phyloP scores from a whole-genome alignment of 352 stramenopile genomes.

The Globisporangium cystogenes region DNA sequence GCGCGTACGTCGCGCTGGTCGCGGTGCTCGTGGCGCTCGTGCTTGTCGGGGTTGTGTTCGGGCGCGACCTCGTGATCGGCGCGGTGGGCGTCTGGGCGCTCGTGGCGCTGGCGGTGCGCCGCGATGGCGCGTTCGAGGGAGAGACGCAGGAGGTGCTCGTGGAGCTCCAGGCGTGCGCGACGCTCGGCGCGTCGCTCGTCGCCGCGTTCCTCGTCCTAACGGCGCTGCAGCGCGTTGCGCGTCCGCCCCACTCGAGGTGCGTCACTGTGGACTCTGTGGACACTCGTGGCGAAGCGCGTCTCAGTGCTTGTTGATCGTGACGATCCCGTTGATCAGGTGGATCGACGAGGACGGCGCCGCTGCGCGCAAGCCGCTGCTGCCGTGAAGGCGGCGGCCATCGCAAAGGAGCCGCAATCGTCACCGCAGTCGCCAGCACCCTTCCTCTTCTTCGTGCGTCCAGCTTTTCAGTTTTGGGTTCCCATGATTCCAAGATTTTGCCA shows the following conservation, averaged over 20 bases:
- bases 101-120: conserved; percentile 37
- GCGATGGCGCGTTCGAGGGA: conserved; percentile 18
- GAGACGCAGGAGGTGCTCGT: conserved; percentile 19
- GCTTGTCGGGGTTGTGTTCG: conserved; percentile 33
- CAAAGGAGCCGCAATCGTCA: no score
- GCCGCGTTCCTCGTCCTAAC: conserved; percentile 18
- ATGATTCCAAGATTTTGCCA: no score
- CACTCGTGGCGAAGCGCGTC: not conserved
- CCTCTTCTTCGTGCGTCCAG: no score
- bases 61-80: conserved; percentile 45
- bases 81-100: conserved; percentile 47
- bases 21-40: conserved; percentile 31
- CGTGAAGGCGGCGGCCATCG: not conserved
- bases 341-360: not conserved
- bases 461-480: no score
- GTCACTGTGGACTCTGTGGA: not conserved
- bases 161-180: conserved; percentile 35
- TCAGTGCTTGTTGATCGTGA: no score
- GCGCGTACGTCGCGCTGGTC: conserved; percentile 37
- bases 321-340: conserved; percentile 1
- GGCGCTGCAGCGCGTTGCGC: conserved; percentile 14
- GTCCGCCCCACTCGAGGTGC: not conserved
- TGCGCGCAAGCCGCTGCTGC: conserved; percentile 7
- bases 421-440: no score
- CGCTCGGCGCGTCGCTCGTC: conserved; percentile 24